Percentiles rank a stretch among this genome's conserved stretches.
Evolutionary conservation across 2,329 filamentous ascomycete genomes (phyloP).

Genomic region (Dothistroma pini): DNA sequence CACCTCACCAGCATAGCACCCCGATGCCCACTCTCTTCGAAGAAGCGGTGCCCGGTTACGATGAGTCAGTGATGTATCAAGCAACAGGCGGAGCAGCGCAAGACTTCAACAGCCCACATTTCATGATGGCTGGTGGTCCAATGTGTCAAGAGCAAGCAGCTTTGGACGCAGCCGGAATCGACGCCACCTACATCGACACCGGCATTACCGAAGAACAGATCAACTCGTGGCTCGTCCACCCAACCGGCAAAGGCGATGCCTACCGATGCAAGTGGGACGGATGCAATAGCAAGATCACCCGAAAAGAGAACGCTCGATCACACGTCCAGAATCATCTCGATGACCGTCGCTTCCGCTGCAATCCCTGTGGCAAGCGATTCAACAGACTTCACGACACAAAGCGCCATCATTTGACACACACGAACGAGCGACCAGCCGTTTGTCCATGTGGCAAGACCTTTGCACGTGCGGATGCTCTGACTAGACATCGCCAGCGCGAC

Average conservation of each 20-base stretch:
- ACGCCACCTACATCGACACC: constrained; percentile 67
- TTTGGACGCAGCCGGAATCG: constrained; percentile 45
- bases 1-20: constrained; percentile 35
- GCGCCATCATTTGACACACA: constrained; percentile 95
- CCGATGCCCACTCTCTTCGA: constrained; percentile 38
- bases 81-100: constrained; percentile 29
- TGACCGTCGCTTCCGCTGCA: constrained; percentile 91
- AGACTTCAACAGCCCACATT: constrained; percentile 32
- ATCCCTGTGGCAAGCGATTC: constrained; percentile 90
- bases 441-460: constrained; percentile 95
- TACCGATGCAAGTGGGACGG: constrained; percentile 56
- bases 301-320: constrained; percentile 98
- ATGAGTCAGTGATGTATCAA: constrained; percentile 26
- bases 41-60: constrained; percentile 28
- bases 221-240: constrained; percentile 47
- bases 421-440: constrained; percentile 89
- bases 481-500: constrained; percentile 86
- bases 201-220: constrained; percentile 80
- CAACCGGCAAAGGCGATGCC: constrained; percentile 41
- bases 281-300: constrained; percentile 87
- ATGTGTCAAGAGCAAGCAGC: constrained; percentile 39
- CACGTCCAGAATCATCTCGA: constrained; percentile 98
- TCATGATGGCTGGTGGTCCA: constrained; percentile 29
- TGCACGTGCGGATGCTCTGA: constrained; percentile 90
- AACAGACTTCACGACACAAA: constrained; percentile 97